phyloP scores from a whole-genome alignment of 768 basidiomycete species.

The Lanmaoa rubissima region DNA sequence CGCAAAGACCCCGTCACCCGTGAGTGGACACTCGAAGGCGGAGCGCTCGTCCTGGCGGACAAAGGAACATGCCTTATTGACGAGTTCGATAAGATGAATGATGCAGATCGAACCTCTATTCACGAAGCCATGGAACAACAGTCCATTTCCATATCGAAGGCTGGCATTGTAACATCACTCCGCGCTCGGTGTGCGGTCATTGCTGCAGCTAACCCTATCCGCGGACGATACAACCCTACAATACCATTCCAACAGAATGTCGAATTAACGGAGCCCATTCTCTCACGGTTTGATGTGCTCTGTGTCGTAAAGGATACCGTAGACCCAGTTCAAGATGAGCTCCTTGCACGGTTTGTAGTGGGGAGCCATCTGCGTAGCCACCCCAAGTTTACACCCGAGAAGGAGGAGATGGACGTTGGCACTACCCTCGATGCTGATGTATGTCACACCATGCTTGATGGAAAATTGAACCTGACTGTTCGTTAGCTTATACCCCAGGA shows the following conservation, averaged over 20 bases:
- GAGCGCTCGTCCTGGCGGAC: constrained; percentile 96
- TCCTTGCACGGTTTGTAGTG: constrained; percentile 96
- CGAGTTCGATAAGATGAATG: constrained; percentile 99
- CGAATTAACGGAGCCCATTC: constrained; percentile 95
- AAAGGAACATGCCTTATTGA: constrained; percentile 98
- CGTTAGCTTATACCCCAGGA: constrained; percentile 94
- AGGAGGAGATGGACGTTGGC: constrained; percentile 92
- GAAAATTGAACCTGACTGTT: constrained; percentile 10
- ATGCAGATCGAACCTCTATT: constrained; percentile 94
- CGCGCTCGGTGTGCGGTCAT: constrained; percentile 98
- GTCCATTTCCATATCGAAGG: constrained; percentile 98
- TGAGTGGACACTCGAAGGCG: constrained; percentile 99
- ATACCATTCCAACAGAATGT: constrained; percentile 99
- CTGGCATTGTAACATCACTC: constrained; percentile 96
- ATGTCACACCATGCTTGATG: constrained; percentile 30
- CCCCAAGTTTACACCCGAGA: constrained; percentile 82
- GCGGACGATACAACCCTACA: constrained; percentile 97
- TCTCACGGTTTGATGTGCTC: constrained; percentile 96
- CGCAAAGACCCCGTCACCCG: constrained; percentile 95
- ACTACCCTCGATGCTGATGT: constrained; percentile 90
- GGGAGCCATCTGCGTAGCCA: constrained; percentile 94
- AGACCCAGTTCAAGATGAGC: constrained; percentile 95
- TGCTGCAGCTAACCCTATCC: constrained; percentile 96
- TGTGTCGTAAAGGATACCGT: constrained; percentile 98
- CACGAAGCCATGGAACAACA: constrained; percentile 99